Conservation (phyloP, 169 alveolate genomes). For the Plasmodium inui region DNA sequence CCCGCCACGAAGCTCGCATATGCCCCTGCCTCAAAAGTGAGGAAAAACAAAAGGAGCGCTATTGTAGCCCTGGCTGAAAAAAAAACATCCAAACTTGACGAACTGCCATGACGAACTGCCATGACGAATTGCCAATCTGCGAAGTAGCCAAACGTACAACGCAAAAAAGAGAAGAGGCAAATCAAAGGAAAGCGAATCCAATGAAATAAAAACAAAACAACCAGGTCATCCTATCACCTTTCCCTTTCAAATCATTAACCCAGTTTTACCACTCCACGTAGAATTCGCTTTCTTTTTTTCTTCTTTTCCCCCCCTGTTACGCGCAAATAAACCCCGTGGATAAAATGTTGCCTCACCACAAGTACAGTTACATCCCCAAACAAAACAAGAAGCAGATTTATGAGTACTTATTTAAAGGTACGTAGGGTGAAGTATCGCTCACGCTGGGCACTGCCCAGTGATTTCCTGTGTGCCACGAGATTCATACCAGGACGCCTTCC, state of each 20-base stretch:
- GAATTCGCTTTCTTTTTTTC: background rate
- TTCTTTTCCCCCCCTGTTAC: background rate
- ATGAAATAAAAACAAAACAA: background rate
- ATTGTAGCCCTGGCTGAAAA: background rate
- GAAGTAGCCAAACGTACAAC: background rate
- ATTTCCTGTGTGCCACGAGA: background rate
- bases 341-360: constrained; percentile 71
- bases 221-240: background rate
- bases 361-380: constrained; percentile 86
- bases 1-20: background rate
- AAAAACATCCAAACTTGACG: no score
- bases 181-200: background rate
- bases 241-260: background rate
- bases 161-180: background rate
- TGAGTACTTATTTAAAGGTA: constrained; percentile 85
- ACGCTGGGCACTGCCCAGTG: background rate
- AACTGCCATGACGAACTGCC: no score
- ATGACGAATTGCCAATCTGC: no score
- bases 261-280: background rate
- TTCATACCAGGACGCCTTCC: background rate
- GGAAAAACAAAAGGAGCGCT: background rate
- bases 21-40: background rate
- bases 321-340: background rate
- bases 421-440: background rate
- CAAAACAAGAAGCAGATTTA: constrained; percentile 82